Percentiles rank a stretch among this genome's conserved stretches.
These are phyloP conservation scores for Solanum corneliomulleri DNA, from an alignment of 257 asterid genomes.

Conservation along the genomic window DNA sequence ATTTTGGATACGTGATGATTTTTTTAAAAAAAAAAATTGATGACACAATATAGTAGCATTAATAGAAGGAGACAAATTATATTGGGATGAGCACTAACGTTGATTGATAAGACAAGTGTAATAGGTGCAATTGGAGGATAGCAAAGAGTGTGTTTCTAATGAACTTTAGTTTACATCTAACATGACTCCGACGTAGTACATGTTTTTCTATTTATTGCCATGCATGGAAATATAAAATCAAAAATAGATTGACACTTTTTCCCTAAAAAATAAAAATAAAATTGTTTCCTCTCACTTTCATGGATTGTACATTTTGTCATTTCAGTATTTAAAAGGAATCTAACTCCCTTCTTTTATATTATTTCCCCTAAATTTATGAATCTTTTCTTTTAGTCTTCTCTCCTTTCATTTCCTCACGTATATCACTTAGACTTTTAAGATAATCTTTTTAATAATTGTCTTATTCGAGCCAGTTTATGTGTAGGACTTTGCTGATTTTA, in stretches of 20 bases:
- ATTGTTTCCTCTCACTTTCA: neutral
- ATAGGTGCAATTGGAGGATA: neutral
- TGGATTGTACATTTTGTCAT: neutral
- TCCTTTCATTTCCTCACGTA: neutral
- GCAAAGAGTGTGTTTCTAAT: neutral
- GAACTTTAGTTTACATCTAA: neutral
- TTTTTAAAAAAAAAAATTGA: neutral
- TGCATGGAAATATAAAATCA: neutral
- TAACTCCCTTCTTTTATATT: neutral
- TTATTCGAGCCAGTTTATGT: neutral
- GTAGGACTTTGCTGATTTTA: neutral
- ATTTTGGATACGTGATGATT: fast-evolving
- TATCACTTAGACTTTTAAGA: neutral
- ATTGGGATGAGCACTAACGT: neutral
- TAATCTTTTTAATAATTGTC: neutral
- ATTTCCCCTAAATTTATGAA: neutral
- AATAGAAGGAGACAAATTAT: neutral
- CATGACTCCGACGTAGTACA: neutral
- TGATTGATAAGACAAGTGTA: neutral
- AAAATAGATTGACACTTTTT: neutral
- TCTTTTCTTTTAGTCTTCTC: neutral
- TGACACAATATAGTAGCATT: neutral
- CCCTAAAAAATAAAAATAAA: neutral
- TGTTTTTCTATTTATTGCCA: neutral
- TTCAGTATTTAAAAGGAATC: neutral